Conservation (phyloP, 2,329 filamentous ascomycete species). For the Triangularia setosa region DNA sequence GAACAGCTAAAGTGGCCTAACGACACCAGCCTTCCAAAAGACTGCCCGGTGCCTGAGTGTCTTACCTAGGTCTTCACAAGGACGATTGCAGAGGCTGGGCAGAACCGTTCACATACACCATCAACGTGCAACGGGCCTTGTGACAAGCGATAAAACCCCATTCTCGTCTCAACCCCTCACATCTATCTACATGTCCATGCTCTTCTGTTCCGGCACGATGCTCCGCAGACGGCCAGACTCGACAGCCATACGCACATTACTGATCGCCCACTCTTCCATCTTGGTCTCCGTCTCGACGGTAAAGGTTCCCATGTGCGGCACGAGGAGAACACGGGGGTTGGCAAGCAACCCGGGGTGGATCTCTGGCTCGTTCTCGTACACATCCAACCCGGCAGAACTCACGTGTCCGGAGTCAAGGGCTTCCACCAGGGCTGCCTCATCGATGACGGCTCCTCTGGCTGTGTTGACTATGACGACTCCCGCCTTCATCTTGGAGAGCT, state of each 20-base stretch:
- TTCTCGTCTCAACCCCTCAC: background rate
- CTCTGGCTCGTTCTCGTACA: conserved; percentile 76
- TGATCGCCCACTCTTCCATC: conserved; percentile 74
- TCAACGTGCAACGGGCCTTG: too few relatives aligned
- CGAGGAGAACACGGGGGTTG: conserved; percentile 68
- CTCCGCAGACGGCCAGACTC: conserved; percentile 60
- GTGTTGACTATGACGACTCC: conserved; percentile 79
- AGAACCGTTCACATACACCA: too few relatives aligned
- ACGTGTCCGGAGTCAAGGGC: conserved; percentile 69
- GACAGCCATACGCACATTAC: conserved; percentile 63
- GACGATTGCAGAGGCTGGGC: too few relatives aligned
- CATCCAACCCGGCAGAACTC: conserved; percentile 69
- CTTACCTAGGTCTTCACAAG: too few relatives aligned
- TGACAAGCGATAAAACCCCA: too few relatives aligned
- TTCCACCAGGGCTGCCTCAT: conserved; percentile 73
- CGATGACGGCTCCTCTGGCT: conserved; percentile 75
- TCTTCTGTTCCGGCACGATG: conserved; percentile 67
- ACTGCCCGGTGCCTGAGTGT: too few relatives aligned
- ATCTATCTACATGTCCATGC: conserved; percentile 19
- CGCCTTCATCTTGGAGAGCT: conserved; percentile 74
- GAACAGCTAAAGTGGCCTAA: too few relatives aligned
- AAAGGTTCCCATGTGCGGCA: conserved; percentile 86
- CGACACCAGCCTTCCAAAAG: too few relatives aligned
- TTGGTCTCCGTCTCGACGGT: conserved; percentile 62
- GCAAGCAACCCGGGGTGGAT: conserved; percentile 68